Conservation (phyloP, 2,329 filamentous ascomycete genomes). For the Fusarium sp. region DNA sequence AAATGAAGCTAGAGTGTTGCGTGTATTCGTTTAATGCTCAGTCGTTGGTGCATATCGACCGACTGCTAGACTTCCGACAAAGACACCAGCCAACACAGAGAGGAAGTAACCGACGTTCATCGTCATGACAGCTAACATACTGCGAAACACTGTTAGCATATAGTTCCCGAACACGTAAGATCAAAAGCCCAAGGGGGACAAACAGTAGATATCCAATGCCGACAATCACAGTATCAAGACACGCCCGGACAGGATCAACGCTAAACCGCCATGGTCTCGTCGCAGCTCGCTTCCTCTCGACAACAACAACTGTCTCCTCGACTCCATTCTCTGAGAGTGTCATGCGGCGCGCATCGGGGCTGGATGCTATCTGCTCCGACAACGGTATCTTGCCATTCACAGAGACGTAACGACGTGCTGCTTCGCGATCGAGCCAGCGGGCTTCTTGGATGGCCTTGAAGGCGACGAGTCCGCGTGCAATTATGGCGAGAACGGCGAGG, state of each 20-base stretch:
- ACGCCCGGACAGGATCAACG: slow-evolving; percentile 80
- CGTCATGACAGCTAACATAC: slow-evolving; percentile 94
- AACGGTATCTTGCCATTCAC: slow-evolving; percentile 74
- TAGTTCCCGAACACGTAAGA: background rate
- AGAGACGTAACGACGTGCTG: slow-evolving; percentile 81
- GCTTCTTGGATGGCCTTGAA: slow-evolving; percentile 73
- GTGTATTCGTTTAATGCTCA: slow-evolving; percentile 58
- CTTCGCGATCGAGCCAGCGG: slow-evolving; percentile 77
- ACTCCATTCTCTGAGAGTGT: slow-evolving; percentile 78
- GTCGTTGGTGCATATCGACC: slow-evolving; percentile 73
- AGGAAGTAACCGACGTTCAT: slow-evolving; percentile 89
- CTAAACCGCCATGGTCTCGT: slow-evolving; percentile 83
- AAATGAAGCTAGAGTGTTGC: too few species aligned
- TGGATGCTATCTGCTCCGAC: slow-evolving; percentile 69
- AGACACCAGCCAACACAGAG: slow-evolving; percentile 82
- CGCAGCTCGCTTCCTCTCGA: slow-evolving; percentile 68
- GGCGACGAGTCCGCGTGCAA: slow-evolving; percentile 79
- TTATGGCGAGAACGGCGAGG: slow-evolving; percentile 79
- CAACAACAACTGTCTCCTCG: slow-evolving; percentile 83
- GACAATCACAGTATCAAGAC: slow-evolving; percentile 77
- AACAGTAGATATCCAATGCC: slow-evolving; percentile 88
- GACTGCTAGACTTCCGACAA: slow-evolving; percentile 86
- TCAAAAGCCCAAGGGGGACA: slow-evolving; percentile 56
- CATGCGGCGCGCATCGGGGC: slow-evolving; percentile 73
- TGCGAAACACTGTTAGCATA: slow-evolving; percentile 54